These are phyloP conservation scores for Phytophthora kernoviae DNA, from an alignment of 352 stramenopile species.

Conservation along the genomic window DNA sequence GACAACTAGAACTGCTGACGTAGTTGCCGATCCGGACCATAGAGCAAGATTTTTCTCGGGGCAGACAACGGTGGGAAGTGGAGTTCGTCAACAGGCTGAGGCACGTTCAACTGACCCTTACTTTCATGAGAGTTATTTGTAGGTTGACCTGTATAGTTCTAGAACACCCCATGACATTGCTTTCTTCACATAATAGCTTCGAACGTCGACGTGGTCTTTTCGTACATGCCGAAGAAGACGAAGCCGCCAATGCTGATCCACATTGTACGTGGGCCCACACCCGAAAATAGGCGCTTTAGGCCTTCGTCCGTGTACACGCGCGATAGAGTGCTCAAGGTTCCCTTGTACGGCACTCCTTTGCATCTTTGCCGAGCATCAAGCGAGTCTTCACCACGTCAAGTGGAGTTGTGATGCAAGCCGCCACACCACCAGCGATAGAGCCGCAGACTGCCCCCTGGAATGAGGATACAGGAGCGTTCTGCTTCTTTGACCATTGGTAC, in stretches of 20 bases:
- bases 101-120: too few species aligned
- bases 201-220: conserved; percentile 88
- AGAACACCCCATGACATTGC: neutral
- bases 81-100: neutral
- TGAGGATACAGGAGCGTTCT: conserved; percentile 82
- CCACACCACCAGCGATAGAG: conserved; percentile 94
- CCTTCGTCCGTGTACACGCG: conserved; percentile 94
- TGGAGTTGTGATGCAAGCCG: conserved; percentile 98
- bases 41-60: neutral
- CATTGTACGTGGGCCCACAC: conserved; percentile 96
- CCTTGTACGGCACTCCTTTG: conserved; percentile 92
- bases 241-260: conserved; percentile 99
- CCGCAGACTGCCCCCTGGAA: conserved; percentile 95
- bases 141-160: neutral
- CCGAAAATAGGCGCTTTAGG: conserved; percentile 91
- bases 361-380: conserved; percentile 98
- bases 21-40: neutral
- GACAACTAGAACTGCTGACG: neutral
- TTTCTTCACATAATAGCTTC: conserved; percentile 44
- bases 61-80: neutral
- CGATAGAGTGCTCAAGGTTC: conserved; percentile 89
- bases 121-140: conserved; percentile 24
- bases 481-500: conserved; percentile 80
- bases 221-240: conserved; percentile 99
- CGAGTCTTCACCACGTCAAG: conserved; percentile 99